Percentiles rank a stretch among this genome's conserved stretches.
Conservation (phyloP, 2,329 filamentous ascomycete species). For the Aspergillus chevalieri region DNA sequence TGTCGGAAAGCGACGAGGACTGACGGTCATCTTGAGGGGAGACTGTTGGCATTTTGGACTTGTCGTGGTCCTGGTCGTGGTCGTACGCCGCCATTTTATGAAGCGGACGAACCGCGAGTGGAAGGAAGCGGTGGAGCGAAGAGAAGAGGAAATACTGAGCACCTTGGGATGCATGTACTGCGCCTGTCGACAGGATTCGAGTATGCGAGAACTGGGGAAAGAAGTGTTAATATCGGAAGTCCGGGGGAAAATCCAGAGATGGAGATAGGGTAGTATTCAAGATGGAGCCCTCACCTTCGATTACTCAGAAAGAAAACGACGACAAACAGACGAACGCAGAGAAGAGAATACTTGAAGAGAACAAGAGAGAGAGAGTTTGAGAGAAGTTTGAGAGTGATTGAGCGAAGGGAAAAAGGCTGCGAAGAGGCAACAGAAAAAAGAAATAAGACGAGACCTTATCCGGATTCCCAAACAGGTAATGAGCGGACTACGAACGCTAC, state of each 20-base stretch:
- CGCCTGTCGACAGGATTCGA: slow-evolving; percentile 3
- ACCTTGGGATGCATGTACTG: slow-evolving; percentile 32
- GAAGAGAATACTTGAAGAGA: too few relatives aligned
- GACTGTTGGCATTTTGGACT: slow-evolving; percentile 12
- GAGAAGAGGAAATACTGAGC: slow-evolving; percentile 15
- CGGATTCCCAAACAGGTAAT: too few relatives aligned
- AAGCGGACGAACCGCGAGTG: slow-evolving; percentile 32
- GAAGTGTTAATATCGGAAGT: neutral
- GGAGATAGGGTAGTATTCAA: too few relatives aligned
- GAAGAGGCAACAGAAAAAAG: too few relatives aligned
- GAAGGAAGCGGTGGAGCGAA: slow-evolving; percentile 24
- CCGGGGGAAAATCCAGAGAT: neutral
- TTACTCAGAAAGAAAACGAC: too few relatives aligned
- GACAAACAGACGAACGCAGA: too few relatives aligned
- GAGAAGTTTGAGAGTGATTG: too few relatives aligned
- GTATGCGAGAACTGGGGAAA: neutral
- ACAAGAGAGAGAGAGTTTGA: too few relatives aligned
- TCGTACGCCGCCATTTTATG: slow-evolving; percentile 34
- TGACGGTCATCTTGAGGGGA: slow-evolving; percentile 11
- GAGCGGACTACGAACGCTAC: too few relatives aligned
- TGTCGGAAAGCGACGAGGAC: slow-evolving; percentile 16
- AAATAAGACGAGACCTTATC: too few relatives aligned
- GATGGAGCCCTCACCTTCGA: too few relatives aligned
- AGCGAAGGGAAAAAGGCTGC: too few relatives aligned
- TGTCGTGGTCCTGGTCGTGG: neutral